These are phyloP conservation scores for Prunus padus DNA, from an alignment of 306 rosid genomes.

Conservation along the genomic window DNA sequence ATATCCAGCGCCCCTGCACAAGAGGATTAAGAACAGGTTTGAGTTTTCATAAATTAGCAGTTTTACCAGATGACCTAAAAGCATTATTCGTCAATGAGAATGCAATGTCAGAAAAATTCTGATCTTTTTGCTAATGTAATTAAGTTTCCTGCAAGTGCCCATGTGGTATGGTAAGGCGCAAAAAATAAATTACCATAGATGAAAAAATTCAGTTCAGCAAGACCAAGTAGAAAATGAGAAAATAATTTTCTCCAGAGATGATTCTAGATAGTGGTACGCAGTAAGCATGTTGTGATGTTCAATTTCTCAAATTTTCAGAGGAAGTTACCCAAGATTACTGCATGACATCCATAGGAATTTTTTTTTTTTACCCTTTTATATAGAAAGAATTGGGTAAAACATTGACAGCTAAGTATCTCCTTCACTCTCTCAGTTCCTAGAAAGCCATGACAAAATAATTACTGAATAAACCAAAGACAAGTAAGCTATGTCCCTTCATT, in stretches of 20 bases:
- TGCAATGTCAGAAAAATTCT: background rate
- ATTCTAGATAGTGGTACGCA: background rate
- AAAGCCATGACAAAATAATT: background rate
- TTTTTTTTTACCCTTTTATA: background rate
- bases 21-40: slow-evolving; percentile 15
- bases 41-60: background rate
- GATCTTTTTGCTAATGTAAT: background rate
- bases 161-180: slow-evolving; percentile 2
- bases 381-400: background rate
- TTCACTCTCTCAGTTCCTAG: background rate
- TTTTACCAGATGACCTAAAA: background rate
- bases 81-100: background rate
- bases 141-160: background rate
- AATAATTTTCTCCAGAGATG: background rate
- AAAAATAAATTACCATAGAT: background rate
- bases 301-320: background rate
- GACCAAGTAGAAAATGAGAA: slow-evolving; percentile 3
- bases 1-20: slow-evolving; percentile 88
- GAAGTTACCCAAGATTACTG: background rate
- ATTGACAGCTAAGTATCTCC: background rate
- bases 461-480: background rate
- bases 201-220: background rate
- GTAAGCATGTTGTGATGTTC: background rate
- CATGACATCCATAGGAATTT: background rate
- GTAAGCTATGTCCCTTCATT: background rate